Conservation (phyloP, 2,329 filamentous ascomycete species). For the Pseudocercospora fuligena region DNA sequence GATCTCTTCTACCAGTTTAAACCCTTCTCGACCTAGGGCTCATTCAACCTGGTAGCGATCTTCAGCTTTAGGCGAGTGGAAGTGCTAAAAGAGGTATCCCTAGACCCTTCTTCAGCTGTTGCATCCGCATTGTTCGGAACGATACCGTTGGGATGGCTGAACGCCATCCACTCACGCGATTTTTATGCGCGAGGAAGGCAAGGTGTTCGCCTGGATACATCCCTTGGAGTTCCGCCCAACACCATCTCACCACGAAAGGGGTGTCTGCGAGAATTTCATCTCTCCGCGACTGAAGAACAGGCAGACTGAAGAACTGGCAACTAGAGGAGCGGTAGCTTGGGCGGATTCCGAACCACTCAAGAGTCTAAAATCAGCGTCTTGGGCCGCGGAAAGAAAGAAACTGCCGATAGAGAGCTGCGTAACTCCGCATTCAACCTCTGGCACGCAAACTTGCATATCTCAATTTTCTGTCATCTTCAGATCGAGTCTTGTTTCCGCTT, state of each 20-base stretch:
- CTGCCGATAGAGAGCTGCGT: slow-evolving; percentile 10
- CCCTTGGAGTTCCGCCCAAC: not conserved
- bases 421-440: slow-evolving; percentile 12
- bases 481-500: slow-evolving; percentile 17
- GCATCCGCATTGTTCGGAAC: not conserved
- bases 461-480: slow-evolving; percentile 11
- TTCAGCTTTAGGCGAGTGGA: not conserved
- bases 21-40: slow-evolving; percentile 8
- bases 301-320: not conserved
- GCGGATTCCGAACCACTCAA: slow-evolving; percentile 2
- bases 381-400: slow-evolving; percentile 24
- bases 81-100: slow-evolving; percentile 1
- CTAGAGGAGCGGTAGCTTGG: not conserved
- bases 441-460: slow-evolving; percentile 23
- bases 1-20: slow-evolving; percentile 2
- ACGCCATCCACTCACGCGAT: slow-evolving; percentile 5
- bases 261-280: not conserved
- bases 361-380: slow-evolving; percentile 13
- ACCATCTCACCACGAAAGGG: not conserved
- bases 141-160: slow-evolving; percentile 8
- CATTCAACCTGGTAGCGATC: slow-evolving; percentile 15
- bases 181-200: slow-evolving; percentile 8
- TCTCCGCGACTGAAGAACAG: not conserved
- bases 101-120: not conserved
- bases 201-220: slow-evolving; percentile 8